phyloP scores from a whole-genome alignment of 345 rosid species.

The Eutrema japonicum region DNA sequence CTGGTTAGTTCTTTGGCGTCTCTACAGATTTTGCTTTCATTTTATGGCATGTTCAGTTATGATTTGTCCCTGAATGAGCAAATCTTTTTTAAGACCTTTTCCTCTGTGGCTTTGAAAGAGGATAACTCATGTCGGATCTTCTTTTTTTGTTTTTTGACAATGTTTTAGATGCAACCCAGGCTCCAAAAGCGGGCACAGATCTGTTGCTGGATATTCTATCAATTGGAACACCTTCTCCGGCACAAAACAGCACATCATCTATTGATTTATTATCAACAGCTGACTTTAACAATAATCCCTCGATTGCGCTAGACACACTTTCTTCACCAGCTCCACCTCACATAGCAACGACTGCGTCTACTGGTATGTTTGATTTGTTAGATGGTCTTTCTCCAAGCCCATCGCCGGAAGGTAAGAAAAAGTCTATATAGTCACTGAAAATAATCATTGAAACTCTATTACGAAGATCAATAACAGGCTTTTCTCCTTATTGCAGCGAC shows the following conservation, averaged over 20 bases:
- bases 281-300: constrained; percentile 49
- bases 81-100: neutral
- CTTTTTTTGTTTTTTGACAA: neutral
- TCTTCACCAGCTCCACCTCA: constrained; percentile 52
- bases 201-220: constrained; percentile 88
- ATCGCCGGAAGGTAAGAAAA: constrained; percentile 60
- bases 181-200: constrained; percentile 80
- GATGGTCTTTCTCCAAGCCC: constrained; percentile 75
- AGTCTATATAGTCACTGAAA: constrained; percentile 8
- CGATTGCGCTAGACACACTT: constrained; percentile 57
- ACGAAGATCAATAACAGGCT: constrained; percentile 8
- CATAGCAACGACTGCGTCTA: constrained; percentile 50
- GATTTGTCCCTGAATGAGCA: constrained; percentile 11
- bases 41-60: neutral
- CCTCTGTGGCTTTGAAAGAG: neutral
- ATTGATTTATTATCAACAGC: constrained; percentile 62
- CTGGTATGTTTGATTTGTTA: constrained; percentile 78
- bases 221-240: constrained; percentile 71
- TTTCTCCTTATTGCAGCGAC: constrained; percentile 53
- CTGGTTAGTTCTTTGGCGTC: constrained; percentile 58
- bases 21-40: constrained; percentile 7
- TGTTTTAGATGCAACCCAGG: constrained; percentile 57
- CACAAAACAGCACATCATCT: constrained; percentile 60
- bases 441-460: constrained; percentile 27
- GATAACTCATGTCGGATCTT: too few species aligned